Percentiles rank a stretch among this genome's conserved stretches.
phyloP scores from a whole-genome alignment of 495 filamentous ascomycete species.

The Podospora pseudopauciseta region DNA sequence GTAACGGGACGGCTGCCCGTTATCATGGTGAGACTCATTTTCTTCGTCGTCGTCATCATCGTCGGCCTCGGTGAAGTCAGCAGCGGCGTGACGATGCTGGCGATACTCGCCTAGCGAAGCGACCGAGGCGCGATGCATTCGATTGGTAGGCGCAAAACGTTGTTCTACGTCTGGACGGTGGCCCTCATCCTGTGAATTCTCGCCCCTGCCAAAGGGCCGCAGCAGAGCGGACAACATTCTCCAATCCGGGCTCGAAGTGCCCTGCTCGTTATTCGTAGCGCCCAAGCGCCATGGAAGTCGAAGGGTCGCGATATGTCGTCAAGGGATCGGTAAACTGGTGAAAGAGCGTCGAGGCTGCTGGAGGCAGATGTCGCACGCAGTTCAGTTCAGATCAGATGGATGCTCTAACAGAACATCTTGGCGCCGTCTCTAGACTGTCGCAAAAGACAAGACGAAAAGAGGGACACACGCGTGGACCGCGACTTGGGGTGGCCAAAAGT shows the following conservation, averaged over 20 bases:
- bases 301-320: background rate
- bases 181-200: constrained; percentile 16
- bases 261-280: constrained; percentile 24
- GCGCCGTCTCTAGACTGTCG: constrained; percentile 1
- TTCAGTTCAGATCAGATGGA: background rate
- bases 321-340: background rate
- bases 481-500: constrained; percentile 1
- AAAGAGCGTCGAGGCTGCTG: background rate
- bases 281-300: constrained; percentile 31
- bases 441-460: background rate
- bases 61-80: constrained; percentile 55
- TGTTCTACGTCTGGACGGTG: constrained; percentile 31
- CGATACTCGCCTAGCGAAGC: constrained; percentile 27
- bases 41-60: constrained; percentile 51
- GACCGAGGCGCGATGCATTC: constrained; percentile 16
- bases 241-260: constrained; percentile 14
- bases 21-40: constrained; percentile 44
- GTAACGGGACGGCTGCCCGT: constrained; percentile 33
- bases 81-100: constrained; percentile 49
- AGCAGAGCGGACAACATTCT: constrained; percentile 45
- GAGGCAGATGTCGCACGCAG: background rate
- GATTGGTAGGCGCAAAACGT: constrained; percentile 33
- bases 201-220: constrained; percentile 37
- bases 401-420: constrained; percentile 12
- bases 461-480: constrained; percentile 10